Conservation (phyloP, 352 stramenopile species). For the Elongisporangium undulatum region DNA sequence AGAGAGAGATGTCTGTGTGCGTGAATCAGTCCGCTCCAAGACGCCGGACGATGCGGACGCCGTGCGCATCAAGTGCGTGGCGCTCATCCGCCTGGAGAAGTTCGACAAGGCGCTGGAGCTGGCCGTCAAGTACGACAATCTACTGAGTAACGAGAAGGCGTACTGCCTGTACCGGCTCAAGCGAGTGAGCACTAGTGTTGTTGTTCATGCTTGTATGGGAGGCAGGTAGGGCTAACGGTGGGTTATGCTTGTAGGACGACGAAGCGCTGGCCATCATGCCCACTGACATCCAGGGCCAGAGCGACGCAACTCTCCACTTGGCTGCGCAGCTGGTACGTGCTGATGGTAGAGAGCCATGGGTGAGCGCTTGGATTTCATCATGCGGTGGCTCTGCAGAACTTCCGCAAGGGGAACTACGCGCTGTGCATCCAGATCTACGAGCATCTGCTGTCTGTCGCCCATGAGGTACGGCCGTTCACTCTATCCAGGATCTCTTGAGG, state of each 20-base stretch:
- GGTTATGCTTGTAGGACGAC: constrained; percentile 35
- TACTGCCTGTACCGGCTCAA: constrained; percentile 85
- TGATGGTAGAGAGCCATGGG: neutral
- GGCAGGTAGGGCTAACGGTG: neutral
- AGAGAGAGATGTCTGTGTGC: neutral
- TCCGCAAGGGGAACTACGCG: constrained; percentile 57
- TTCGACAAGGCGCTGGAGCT: constrained; percentile 85
- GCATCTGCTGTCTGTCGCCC: constrained; percentile 37
- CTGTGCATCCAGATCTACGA: constrained; percentile 77
- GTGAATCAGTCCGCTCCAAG: constrained; percentile 55
- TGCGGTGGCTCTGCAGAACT: constrained; percentile 34
- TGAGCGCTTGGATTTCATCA: constrained; percentile 2
- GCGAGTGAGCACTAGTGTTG: constrained; percentile 18
- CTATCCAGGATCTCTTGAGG: neutral
- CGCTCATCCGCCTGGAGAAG: constrained; percentile 80
- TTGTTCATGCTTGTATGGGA: neutral
- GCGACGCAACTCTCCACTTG: constrained; percentile 51
- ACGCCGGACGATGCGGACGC: constrained; percentile 67
- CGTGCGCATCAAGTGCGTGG: constrained; percentile 80
- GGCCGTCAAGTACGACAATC: constrained; percentile 55
- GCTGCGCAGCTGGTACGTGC: constrained; percentile 54
- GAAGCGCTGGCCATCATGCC: constrained; percentile 45
- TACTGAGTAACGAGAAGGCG: constrained; percentile 53
- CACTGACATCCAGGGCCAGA: constrained; percentile 22
- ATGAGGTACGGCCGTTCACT: constrained; percentile 17